Conservation (phyloP, 1,284 basidiomycete species). For the Cryptococcus depauperatus region DNA sequence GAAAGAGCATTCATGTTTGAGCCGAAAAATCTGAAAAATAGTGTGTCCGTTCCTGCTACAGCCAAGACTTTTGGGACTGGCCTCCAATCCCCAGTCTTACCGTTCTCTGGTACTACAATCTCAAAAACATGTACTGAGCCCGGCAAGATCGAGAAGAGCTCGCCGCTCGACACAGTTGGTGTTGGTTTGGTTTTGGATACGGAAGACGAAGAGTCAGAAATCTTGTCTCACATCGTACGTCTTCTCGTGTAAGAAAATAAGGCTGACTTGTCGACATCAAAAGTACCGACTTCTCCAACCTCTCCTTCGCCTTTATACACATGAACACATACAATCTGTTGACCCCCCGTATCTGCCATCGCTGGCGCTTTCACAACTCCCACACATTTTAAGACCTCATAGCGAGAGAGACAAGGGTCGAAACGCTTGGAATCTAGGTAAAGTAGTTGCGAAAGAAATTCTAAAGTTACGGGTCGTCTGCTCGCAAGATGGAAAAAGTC, state of each 20-base stretch:
- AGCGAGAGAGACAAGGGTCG: constrained; percentile 34
- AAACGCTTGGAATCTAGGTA: constrained; percentile 34
- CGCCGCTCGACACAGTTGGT: no score
- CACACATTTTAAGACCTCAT: constrained; percentile 20
- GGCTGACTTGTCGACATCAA: constrained; percentile 1
- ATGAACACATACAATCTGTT: constrained; percentile 37
- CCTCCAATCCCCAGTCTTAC: no score
- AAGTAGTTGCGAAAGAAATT: constrained; percentile 20
- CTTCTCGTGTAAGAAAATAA: no score
- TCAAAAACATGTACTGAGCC: no score
- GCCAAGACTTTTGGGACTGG: no score
- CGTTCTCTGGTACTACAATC: no score
- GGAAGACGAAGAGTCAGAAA: constrained; percentile 9
- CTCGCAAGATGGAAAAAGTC: no score
- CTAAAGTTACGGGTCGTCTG: no score
- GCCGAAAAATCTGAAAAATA: not conserved
- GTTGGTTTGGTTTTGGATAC: not conserved
- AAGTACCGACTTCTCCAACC: constrained; percentile 38
- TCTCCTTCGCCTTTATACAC: constrained; percentile 31
- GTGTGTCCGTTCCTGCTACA: no score
- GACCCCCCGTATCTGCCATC: constrained; percentile 38
- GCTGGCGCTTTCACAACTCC: constrained; percentile 26
- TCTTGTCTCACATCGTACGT: constrained; percentile 30
- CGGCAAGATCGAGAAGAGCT: no score
- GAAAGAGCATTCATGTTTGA: not conserved